These are phyloP conservation scores for Nicotiana otophora DNA, from an alignment of 257 asterid genomes.

Conservation along the genomic window DNA sequence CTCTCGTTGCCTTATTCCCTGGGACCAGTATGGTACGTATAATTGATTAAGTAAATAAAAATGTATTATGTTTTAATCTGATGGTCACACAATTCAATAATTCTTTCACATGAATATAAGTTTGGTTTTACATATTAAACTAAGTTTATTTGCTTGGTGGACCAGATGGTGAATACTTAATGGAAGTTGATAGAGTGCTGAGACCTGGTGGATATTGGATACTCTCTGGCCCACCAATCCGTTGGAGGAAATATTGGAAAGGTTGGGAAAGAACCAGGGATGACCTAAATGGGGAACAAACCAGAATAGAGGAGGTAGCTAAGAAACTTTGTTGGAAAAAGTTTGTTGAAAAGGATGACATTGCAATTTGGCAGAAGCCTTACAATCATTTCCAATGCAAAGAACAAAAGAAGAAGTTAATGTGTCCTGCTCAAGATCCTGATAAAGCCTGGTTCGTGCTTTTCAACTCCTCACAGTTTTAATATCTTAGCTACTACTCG, in stretches of 20 bases:
- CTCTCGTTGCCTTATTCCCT: constrained; percentile 91
- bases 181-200: constrained; percentile 71
- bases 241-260: constrained; percentile 70
- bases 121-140: neutral
- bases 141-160: neutral
- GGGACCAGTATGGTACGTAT: constrained; percentile 64
- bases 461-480: neutral
- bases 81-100: too few relatives aligned
- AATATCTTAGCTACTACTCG: neutral
- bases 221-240: constrained; percentile 87
- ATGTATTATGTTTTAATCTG: neutral
- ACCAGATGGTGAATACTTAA: constrained; percentile 68
- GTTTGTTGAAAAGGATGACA: constrained; percentile 65
- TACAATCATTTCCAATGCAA: constrained; percentile 50
- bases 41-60: neutral
- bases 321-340: constrained; percentile 77
- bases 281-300: constrained; percentile 71
- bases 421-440: constrained; percentile 45
- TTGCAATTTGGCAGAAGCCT: constrained; percentile 86
- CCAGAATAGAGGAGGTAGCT: constrained; percentile 58
- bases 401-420: constrained; percentile 14
- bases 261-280: constrained; percentile 72
- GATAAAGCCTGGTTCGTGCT: constrained; percentile 66
- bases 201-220: constrained; percentile 95
- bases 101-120: neutral